Base-by-base conservation (phyloP, 495 filamentous ascomycete species). In the Staphylotrichum tortipilum region DNA sequence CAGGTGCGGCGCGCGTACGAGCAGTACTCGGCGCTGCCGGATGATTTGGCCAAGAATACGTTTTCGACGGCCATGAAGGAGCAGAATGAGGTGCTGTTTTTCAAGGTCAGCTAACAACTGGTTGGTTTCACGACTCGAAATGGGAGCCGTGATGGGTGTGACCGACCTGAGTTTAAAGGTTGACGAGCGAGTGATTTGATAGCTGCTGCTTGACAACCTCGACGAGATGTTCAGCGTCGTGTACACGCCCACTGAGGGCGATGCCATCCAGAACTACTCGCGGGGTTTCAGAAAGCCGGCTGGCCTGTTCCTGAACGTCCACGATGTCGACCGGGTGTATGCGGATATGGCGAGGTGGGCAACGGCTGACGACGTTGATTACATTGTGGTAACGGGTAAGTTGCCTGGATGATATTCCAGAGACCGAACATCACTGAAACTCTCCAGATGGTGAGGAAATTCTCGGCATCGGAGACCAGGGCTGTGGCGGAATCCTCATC, bases 211-310 rank as follows among this genome's bases (percentile, higher is more conserved):
- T 49, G 68, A 73, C 29, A 65, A 76, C 30, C 53, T 74, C 29
- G 58, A 85, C 53, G 89, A 95, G 63, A 90, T 95, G 85, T 88
- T 94, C 57, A 78, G 81, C 35, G 68, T 95, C 10, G 87, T 95
- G 26, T 95, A 94, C 61, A 94, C 89, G 0, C 89, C 89, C 1
- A 94, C 89, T 0, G 89, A 94, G 64, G 88, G 86, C 3, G 88
- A 94, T n/a, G 89, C 89, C 1, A 94, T 94, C 48, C 76, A 85
- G 64, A 85, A 89, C 57, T 94, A 85, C 61, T 94, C 88, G 5
- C 68, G 84, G 3, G 52, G 90, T 3, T 94, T 94, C 58, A 69
- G 89, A 34, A 74, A 73, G 49, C 88, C 89, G 1, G 83, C 90
- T 51, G 89, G 76, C 1, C 69, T 74, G 23, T 79, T 73, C 35